Evolutionary conservation across 805 yeast species (phyloP).

Genomic region (Pichia nanzhaoensis): DNA sequence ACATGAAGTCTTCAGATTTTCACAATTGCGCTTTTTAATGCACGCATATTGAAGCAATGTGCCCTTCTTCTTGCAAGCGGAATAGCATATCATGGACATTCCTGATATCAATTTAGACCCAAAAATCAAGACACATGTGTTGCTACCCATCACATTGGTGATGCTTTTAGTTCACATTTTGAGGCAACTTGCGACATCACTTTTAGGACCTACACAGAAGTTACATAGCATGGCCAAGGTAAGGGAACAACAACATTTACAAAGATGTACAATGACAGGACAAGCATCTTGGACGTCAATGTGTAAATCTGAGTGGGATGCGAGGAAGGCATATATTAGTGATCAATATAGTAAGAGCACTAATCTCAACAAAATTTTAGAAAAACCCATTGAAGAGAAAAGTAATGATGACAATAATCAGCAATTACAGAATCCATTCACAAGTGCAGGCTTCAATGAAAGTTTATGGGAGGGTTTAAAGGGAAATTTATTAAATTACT

Average conservation of each 20-base stretch:
- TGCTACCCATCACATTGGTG: constrained; percentile 80
- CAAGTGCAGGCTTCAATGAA: constrained; percentile 67
- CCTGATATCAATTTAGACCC: constrained; percentile 72
- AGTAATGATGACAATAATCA: constrained; percentile 31
- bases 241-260: constrained; percentile 59
- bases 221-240: constrained; percentile 43
- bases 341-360: constrained; percentile 3
- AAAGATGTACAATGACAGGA: constrained; percentile 29
- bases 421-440: constrained; percentile 50
- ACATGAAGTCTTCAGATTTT: too few species aligned
- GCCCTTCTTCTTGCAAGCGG: too few species aligned
- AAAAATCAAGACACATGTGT: constrained; percentile 78
- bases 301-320: constrained; percentile 13
- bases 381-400: constrained; percentile 22
- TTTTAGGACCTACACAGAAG: constrained; percentile 55
- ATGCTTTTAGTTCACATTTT: constrained; percentile 84
- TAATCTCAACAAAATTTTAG: constrained; percentile 6
- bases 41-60: too few species aligned
- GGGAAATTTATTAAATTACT: constrained; percentile 71
- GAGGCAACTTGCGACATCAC: constrained; percentile 57
- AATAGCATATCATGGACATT: constrained; percentile 8
- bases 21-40: too few species aligned
- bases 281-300: constrained; percentile 5
- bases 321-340: constrained; percentile 2
- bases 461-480: constrained; percentile 71